A percentile compares a stretch with the other conserved stretches of the same genome.
Evolutionary conservation across 2,329 filamentous ascomycete genomes (phyloP).

Genomic region (Pyricularia pennisetigena): DNA sequence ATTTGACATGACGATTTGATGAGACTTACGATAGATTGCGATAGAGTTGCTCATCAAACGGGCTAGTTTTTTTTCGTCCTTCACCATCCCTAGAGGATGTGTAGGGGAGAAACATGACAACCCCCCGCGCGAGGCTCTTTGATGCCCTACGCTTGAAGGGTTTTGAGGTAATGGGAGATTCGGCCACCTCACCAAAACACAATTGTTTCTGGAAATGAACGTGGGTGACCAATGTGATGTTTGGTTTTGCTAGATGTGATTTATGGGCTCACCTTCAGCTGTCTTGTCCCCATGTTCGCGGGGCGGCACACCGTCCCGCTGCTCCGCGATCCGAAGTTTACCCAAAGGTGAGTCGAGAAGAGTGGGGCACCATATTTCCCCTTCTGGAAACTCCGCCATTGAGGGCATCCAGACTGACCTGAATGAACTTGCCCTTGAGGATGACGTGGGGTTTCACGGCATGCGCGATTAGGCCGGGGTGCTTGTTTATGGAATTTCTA

Average conservation of each 20-base stretch:
- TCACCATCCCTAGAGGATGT: not conserved
- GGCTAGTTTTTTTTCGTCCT: not conserved
- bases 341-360: not conserved
- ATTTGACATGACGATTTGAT: slow-evolving; percentile 7
- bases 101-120: not conserved
- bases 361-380: not conserved
- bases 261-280: not conserved
- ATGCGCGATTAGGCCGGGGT: not conserved
- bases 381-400: not conserved
- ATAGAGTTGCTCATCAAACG: not conserved
- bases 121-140: not conserved
- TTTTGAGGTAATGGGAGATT: slow-evolving; percentile 25
- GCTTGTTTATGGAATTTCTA: not conserved
- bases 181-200: slow-evolving; percentile 22
- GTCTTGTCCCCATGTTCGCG: not conserved
- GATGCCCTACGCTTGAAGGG: slow-evolving; percentile 19
- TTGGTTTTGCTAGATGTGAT: not conserved
- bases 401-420: not conserved
- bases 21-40: slow-evolving; percentile 3
- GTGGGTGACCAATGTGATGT: not conserved
- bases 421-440: not conserved
- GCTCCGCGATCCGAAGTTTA: not conserved
- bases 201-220: not conserved
- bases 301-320: not conserved
- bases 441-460: not conserved